Evolutionary conservation across 2,329 filamentous ascomycete genomes (phyloP).

Genomic region (Aspergillus aculeatus): DNA sequence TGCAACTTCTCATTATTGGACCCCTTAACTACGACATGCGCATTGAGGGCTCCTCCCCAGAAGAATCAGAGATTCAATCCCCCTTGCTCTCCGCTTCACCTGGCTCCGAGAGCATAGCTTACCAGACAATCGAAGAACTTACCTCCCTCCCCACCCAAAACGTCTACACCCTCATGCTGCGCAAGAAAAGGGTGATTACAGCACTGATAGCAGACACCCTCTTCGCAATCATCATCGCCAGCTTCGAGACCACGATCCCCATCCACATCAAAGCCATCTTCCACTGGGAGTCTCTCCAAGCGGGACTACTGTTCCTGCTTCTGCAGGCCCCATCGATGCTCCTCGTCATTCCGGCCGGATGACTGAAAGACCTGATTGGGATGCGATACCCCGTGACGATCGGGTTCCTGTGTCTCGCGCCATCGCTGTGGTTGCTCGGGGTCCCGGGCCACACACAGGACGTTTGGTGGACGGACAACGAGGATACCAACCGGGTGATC

Average conservation of each 20-base stretch:
- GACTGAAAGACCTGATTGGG: not conserved
- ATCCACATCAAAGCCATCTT: not conserved
- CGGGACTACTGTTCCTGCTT: not conserved
- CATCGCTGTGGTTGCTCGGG: not conserved
- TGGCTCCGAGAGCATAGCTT: not conserved
- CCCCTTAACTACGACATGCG: not conserved
- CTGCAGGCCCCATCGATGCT: not conserved
- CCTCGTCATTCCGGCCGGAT: not conserved
- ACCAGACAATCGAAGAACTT: not conserved
- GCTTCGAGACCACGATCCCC: conserved; percentile 2
- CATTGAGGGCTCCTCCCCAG: not conserved
- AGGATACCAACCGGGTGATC: not conserved
- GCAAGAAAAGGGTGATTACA: not conserved
- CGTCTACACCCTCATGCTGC: not conserved
- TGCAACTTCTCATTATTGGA: not conserved
- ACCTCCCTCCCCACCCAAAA: not conserved
- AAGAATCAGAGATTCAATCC: not conserved
- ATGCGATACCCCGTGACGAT: not conserved
- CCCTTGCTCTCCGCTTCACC: no score
- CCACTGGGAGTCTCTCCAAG: not conserved
- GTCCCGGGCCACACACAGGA: not conserved
- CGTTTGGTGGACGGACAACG: not conserved
- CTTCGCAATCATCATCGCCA: not conserved
- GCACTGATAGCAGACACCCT: not conserved
- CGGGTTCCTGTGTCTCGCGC: not conserved